phyloP scores from a whole-genome alignment of 2,329 filamentous ascomycete genomes.

The Septoria petroselini region DNA sequence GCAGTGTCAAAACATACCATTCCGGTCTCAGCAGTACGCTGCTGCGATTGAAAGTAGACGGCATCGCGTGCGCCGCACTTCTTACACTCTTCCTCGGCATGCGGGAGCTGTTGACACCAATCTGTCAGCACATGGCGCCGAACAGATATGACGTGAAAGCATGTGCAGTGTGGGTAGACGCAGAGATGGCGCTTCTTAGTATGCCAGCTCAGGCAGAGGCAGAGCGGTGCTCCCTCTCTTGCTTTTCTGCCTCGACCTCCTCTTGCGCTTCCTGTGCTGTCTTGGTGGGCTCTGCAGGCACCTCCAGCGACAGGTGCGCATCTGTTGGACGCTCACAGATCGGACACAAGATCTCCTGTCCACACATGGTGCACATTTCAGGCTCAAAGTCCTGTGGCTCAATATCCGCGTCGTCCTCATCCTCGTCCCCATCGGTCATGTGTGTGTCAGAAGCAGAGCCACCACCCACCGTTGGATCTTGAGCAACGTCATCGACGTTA shows the following conservation, averaged over 20 bases:
- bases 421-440: slow-evolving; percentile 26
- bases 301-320: slow-evolving; percentile 46
- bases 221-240: slow-evolving; percentile 31
- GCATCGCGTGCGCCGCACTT: slow-evolving; percentile 82
- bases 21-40: slow-evolving; percentile 92
- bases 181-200: slow-evolving; percentile 30
- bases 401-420: slow-evolving; percentile 19
- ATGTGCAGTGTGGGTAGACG: slow-evolving; percentile 18
- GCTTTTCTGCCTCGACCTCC: slow-evolving; percentile 31
- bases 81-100: slow-evolving; percentile 71
- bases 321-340: slow-evolving; percentile 50
- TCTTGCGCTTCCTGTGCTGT: slow-evolving; percentile 29
- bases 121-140: slow-evolving; percentile 38
- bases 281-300: slow-evolving; percentile 40
- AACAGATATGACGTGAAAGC: slow-evolving; percentile 30
- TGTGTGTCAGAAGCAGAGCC: slow-evolving; percentile 17
- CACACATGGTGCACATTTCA: slow-evolving; percentile 57
- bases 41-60: slow-evolving; percentile 98
- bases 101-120: slow-evolving; percentile 29
- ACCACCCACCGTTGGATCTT: slow-evolving; percentile 94
- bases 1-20: slow-evolving; percentile 67
- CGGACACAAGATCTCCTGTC: slow-evolving; percentile 55
- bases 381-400: slow-evolving; percentile 38
- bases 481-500: slow-evolving; percentile 94
- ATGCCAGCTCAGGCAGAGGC: slow-evolving; percentile 25